A percentile compares a stretch with the other conserved stretches of the same genome.
These are phyloP conservation scores for Wickerhamomyces pijperi DNA, from an alignment of 805 yeast species.

Conservation along the genomic window DNA sequence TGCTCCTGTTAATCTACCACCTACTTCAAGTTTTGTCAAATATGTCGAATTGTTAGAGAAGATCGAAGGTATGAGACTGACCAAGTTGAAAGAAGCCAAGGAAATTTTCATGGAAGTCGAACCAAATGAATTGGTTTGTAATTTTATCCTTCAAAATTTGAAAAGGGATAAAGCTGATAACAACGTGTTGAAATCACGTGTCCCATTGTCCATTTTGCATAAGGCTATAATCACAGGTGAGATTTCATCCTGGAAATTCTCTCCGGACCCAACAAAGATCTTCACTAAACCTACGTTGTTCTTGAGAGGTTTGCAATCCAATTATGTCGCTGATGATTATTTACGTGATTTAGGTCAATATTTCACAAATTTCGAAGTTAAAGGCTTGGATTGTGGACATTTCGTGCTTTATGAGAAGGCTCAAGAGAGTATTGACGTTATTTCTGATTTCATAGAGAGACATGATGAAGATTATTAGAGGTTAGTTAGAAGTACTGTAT, in stretches of 20 bases:
- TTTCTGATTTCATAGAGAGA: constrained; percentile 51
- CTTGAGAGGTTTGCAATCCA: constrained; percentile 66
- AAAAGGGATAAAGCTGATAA: constrained; percentile 26
- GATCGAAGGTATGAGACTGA: constrained; percentile 38
- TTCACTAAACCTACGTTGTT: constrained; percentile 71
- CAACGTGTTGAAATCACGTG: constrained; percentile 22
- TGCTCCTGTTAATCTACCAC: constrained; percentile 65
- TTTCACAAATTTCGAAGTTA: constrained; percentile 68
- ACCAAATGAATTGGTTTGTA: constrained; percentile 47
- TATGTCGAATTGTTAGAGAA: constrained; percentile 55
- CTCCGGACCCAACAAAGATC: constrained; percentile 31
- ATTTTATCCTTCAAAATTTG: constrained; percentile 67
- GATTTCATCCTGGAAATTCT: constrained; percentile 72
- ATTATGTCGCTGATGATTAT: constrained; percentile 75
- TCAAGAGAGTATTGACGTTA: constrained; percentile 50
- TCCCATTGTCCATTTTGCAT: constrained; percentile 66
- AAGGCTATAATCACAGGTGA: constrained; percentile 52
- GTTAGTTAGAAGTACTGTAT: too few relatives aligned
- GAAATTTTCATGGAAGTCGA: constrained; percentile 53
- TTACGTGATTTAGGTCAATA: constrained; percentile 60
- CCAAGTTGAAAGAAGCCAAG: constrained; percentile 57
- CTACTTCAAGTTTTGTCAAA: constrained; percentile 47
- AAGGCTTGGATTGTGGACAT: constrained; percentile 79
- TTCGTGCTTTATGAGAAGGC: constrained; percentile 92
- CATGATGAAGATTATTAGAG: constrained; percentile 19